These are phyloP conservation scores for Macrolepiota dolichaula DNA, from an alignment of 768 basidiomycete genomes.

Conservation along the genomic window DNA sequence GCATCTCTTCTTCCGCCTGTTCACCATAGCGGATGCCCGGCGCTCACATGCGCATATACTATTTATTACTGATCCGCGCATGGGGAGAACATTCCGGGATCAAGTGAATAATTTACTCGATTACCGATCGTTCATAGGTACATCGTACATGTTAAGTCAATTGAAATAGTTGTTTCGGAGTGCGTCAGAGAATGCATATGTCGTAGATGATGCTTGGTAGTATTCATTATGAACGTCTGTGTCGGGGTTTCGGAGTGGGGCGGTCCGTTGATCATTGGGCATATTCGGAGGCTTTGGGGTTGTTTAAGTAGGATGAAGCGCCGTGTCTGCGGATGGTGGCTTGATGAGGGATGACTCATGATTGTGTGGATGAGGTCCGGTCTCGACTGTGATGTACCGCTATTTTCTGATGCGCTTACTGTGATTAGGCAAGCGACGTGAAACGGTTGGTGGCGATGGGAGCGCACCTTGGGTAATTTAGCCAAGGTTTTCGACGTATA, in stretches of 20 bases:
- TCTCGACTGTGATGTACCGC: neutral
- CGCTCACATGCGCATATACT: too few species aligned
- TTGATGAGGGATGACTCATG: neutral
- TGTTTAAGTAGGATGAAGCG: neutral
- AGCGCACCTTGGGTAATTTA: neutral
- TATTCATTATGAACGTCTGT: neutral
- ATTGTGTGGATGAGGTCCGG: neutral
- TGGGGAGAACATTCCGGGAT: too few species aligned
- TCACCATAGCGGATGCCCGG: too few species aligned
- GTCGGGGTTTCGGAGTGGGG: neutral
- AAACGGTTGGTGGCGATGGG: neutral
- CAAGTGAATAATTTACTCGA: too few species aligned
- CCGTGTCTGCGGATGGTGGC: neutral
- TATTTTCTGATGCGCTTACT: neutral
- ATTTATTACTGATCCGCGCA: too few species aligned
- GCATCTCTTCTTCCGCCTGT: too few species aligned
- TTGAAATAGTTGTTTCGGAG: too few species aligned
- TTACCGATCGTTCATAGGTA: too few species aligned
- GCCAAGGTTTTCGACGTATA: neutral
- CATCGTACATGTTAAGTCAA: too few species aligned
- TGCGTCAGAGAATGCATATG: too few species aligned
- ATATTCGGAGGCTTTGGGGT: neutral
- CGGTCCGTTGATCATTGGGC: neutral
- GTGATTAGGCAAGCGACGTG: neutral
- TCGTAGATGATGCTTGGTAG: too few species aligned